These are phyloP conservation scores for Mollisia scopiformis DNA, from an alignment of 2,329 filamentous ascomycete species.

Conservation along the genomic window DNA sequence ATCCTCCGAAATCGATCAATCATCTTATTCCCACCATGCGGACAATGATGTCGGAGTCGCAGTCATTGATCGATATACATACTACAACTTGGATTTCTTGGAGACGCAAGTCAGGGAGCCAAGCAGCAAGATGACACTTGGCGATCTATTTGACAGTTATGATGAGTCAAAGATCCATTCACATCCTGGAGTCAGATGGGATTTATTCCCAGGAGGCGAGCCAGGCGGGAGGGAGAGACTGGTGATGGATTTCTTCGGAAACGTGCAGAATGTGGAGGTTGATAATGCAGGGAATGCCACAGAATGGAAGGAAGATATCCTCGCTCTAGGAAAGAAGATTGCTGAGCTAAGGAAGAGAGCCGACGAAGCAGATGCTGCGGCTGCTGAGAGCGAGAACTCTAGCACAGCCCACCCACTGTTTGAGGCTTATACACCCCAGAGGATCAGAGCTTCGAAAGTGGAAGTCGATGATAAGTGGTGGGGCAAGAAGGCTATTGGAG, in stretches of 20 bases:
- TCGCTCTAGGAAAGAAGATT: conserved; percentile 73
- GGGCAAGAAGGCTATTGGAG: conserved; percentile 66
- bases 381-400: conserved; percentile 24
- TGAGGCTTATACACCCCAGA: conserved; percentile 31
- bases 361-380: conserved; percentile 34
- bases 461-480: conserved; percentile 69
- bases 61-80: conserved; percentile 97
- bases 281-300: conserved; percentile 54
- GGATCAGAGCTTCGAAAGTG: conserved; percentile 58
- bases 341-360: conserved; percentile 48
- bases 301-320: conserved; percentile 72
- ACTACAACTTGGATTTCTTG: conserved; percentile 97
- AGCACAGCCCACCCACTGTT: conserved; percentile 22
- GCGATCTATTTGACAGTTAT: conserved; percentile 95
- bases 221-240: conserved; percentile 75
- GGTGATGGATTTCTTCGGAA: conserved; percentile 97
- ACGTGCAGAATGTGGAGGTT: conserved; percentile 95
- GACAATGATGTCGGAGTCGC: conserved; percentile 98
- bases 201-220: conserved; percentile 88
- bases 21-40: conserved; percentile 95
- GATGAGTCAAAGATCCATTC: conserved; percentile 94
- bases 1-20: conserved; percentile 94
- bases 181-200: conserved; percentile 88
- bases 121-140: conserved; percentile 85
- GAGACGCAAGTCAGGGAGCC: conserved; percentile 87